Evolutionary conservation across 805 yeast species (phyloP), one percentile per base, ranked within the genome.

Genomic region (Kuraishia floccosa): DNA sequence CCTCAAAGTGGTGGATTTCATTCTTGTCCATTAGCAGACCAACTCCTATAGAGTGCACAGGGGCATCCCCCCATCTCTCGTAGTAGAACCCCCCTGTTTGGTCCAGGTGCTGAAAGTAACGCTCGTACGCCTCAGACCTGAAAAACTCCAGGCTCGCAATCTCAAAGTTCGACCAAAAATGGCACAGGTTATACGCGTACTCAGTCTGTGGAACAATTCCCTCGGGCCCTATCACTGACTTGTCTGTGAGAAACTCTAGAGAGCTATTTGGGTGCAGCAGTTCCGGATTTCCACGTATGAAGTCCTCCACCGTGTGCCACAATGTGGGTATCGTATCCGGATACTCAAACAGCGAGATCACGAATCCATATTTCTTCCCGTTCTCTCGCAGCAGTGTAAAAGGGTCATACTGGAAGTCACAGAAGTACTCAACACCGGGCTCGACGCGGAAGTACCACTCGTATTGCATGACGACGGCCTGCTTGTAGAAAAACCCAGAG

Each of bases 51-150:
- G 89, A 63, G 50, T 85, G 95, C 11, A 85, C 82, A 0, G 95
- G 95, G 1, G 95, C 95, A 56, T 86, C 96, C 11, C 96, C 96
- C 96, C 96, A 86, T 35, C 95, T 58, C 53, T 85, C 95, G 34
- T 80, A 78, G 50, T 79, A 79, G 47, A 83, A 82, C 4, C 91
- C 91, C 29, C 85, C 87, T 13, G 70, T 60, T 19, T 62, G 43
- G 50, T 82, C 84, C 38, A 83, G 60, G 49, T 58, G 60, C 17
- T 77, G 67, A 48, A 82, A 83, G 49, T 64, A 81, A 32, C 60
- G 62, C 27, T 56, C 47, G 52, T 83, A 83, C 19, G 66, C 68
- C 27, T 78, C 68, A 22, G 76, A 60, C 49, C 87, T 63, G 62
- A 76, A 83, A 52, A 83, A 75, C 37, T 76, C 65, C 44, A 83